Evolutionary conservation across 163 green algal genomes (phyloP).

Genomic region (Volvox carteri): DNA sequence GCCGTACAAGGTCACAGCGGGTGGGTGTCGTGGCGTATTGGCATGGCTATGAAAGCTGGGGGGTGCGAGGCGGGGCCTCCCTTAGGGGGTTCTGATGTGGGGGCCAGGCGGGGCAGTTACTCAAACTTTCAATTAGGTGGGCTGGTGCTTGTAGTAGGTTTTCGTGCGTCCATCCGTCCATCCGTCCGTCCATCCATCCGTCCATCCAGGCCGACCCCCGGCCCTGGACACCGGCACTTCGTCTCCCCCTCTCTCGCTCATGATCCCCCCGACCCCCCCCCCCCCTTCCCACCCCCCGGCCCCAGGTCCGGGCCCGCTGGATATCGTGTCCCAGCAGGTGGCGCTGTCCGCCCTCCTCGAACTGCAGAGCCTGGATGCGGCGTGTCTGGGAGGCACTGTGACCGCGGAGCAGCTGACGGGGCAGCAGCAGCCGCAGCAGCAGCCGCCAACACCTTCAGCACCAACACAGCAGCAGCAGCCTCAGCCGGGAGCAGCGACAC

Average conservation of each 20-base stretch:
- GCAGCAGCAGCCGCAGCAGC: neutral
- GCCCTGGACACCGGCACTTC: neutral
- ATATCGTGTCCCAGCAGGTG: constrained; percentile 46
- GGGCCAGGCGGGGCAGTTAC: too few relatives aligned
- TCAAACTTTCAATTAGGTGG: too few relatives aligned
- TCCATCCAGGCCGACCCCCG: neutral
- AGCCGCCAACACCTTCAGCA: neutral
- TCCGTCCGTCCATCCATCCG: too few relatives aligned
- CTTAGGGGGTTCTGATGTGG: too few relatives aligned
- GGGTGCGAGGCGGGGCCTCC: too few relatives aligned
- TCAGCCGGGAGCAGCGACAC: neutral
- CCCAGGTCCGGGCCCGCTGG: constrained; percentile 24
- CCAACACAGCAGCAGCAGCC: too few relatives aligned
- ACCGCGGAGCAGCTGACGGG: neutral
- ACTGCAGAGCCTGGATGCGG: constrained; percentile 48
- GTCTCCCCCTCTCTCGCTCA: too few relatives aligned
- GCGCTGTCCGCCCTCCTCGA: constrained; percentile 32
- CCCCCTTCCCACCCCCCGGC: neutral
- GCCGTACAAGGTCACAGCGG: constrained; percentile 33
- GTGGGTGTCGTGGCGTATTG: too few relatives aligned
- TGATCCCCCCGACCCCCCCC: too few relatives aligned
- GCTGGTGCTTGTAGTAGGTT: too few relatives aligned
- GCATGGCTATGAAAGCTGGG: too few relatives aligned
- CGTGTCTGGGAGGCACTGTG: neutral
- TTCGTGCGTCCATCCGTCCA: too few relatives aligned